Evolutionary conservation across 2,329 filamentous ascomycete genomes (phyloP), one percentile per base, ranked within the genome.

Genomic region (Helminthosporium solani): DNA sequence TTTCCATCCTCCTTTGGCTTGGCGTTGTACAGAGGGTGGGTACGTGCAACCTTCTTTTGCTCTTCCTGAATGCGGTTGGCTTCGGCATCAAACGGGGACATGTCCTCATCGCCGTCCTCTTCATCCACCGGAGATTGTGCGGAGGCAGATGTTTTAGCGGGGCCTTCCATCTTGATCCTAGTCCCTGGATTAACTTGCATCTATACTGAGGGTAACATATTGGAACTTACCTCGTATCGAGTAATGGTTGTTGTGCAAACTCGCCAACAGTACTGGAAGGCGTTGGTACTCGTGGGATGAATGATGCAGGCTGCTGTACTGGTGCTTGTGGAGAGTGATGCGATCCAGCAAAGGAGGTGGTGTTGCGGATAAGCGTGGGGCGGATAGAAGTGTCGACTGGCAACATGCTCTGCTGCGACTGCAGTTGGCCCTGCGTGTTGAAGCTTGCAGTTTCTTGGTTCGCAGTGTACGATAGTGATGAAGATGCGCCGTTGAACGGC

Each of bases 11-110:
- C 70, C 33, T 79, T 71, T 8, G 85, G 81, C 37, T 74, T 73
- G 44, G 82, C 83, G 67, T 85, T 85, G 76, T 91, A 92, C 11
- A 89, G 75, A 16, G 78, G 79, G 67, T 91, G 85, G 67, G 66
- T 75, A 40, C 75, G 67, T 14, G 70, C 70, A 28, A 69, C 50
- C 51, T 70, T 70, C 44, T 64, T 66, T 39, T 68, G 67, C 49
- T 69, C 67, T 40, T 70, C 68, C 34, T 65, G 60, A 38, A 67
- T 60, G n/a, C 56, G 61, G 49, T 67, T 64, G 12, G 60, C 61
- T 36, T 68, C 61, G 14, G 57, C 56, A 6, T 61, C 57, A 28
- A 67, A 62, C 23, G 56, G 14, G 53, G 58, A 25, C 59, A 68
- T 7, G 62, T 42, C 1, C 47, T 44, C 46, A n/a, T 44, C 18